These are phyloP conservation scores for Eimeria zaria DNA, from an alignment of 169 alveolate species.

Conservation along the genomic window DNA sequence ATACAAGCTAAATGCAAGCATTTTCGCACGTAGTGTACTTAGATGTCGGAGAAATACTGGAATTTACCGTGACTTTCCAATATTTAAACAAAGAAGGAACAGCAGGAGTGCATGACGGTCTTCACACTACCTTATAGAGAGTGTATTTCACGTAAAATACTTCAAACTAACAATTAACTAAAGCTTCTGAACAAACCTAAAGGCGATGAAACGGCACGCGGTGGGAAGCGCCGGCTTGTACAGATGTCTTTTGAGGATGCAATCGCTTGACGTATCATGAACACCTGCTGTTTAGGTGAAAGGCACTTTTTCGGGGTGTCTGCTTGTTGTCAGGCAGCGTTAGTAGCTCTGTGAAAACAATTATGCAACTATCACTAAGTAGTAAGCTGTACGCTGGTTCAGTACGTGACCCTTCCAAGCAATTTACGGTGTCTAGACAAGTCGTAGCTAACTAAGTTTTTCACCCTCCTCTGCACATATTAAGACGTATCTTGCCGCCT, in stretches of 20 bases:
- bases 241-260: too few relatives aligned
- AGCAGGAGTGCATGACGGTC: neutral
- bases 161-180: too few relatives aligned
- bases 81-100: neutral
- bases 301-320: too few relatives aligned
- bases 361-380: too few relatives aligned
- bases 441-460: neutral
- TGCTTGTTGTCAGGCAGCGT: too few relatives aligned
- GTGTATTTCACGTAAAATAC: neutral
- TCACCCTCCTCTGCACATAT: neutral
- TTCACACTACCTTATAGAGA: neutral
- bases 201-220: too few relatives aligned
- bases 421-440: neutral
- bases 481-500: too few relatives aligned
- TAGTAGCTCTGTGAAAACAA: neutral
- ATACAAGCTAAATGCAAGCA: neutral
- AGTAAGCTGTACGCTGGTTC: neutral
- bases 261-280: too few relatives aligned
- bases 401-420: neutral
- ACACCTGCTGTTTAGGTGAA: too few relatives aligned
- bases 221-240: too few relatives aligned
- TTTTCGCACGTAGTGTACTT: neutral
- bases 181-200: too few relatives aligned
- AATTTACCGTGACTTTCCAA: neutral
- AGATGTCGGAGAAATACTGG: neutral